Evolutionary conservation across 169 alveolate genomes (phyloP).

Genomic region (Cryptosporidium ryanae): DNA sequence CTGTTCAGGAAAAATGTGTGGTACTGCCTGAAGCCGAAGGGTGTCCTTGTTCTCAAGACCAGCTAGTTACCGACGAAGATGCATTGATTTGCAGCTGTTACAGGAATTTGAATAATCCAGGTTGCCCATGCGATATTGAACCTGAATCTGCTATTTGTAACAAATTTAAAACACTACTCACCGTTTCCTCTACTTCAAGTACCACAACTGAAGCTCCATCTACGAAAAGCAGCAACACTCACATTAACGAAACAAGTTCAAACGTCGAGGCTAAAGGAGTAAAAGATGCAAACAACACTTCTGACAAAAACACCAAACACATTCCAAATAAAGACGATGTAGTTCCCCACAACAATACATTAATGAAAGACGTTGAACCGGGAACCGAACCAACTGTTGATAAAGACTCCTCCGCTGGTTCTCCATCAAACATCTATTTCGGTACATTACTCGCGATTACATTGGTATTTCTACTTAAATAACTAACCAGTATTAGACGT

Average conservation of each 20-base stretch:
- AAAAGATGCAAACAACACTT: not conserved
- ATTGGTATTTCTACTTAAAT: too few species aligned
- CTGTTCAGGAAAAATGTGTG: slow-evolving; percentile 55
- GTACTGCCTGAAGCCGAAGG: slow-evolving; percentile 57
- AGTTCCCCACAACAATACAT: slow-evolving; percentile 20
- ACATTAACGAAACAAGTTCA: not conserved
- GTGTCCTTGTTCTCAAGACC: slow-evolving; percentile 70
- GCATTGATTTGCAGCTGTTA: slow-evolving; percentile 67
- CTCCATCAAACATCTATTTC: not conserved
- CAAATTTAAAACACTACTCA: slow-evolving; percentile 20
- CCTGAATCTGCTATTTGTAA: slow-evolving; percentile 46
- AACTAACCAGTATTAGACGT: too few species aligned
- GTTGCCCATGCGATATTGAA: slow-evolving; percentile 64
- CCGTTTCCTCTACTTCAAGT: slow-evolving; percentile 9
- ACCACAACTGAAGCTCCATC: slow-evolving; percentile 17
- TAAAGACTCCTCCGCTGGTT: not conserved
- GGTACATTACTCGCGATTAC: too few species aligned
- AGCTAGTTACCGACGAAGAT: slow-evolving; percentile 64
- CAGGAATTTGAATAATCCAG: slow-evolving; percentile 60
- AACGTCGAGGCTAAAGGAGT: slow-evolving; percentile 1
- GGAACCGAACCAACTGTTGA: not conserved
- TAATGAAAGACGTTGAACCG: slow-evolving; percentile 43
- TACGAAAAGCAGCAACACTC: slow-evolving; percentile 2
- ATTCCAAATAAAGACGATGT: not conserved
- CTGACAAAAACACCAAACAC: not conserved